phyloP scores from a whole-genome alignment of 2,329 filamentous ascomycete genomes.

The Fusarium pseudoanthophilum region DNA sequence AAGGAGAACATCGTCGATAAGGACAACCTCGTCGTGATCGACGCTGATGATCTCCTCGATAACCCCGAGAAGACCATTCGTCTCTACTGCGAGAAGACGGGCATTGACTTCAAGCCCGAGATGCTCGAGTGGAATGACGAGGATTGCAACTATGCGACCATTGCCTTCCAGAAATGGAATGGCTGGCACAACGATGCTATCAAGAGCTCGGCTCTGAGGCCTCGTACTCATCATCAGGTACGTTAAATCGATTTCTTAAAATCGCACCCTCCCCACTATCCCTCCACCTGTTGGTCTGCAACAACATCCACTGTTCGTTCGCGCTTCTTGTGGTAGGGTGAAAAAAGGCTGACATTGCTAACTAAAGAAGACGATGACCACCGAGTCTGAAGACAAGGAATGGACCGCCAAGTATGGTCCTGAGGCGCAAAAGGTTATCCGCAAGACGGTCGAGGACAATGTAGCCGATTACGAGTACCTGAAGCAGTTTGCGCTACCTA shows the following conservation, averaged over 20 bases:
- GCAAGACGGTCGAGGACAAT: conserved; percentile 76
- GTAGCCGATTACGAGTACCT: conserved; percentile 82
- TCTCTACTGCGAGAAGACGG: conserved; percentile 84
- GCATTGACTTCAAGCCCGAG: conserved; percentile 75
- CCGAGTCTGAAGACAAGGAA: conserved; percentile 74
- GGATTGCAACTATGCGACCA: conserved; percentile 76
- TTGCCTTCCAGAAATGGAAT: conserved; percentile 94
- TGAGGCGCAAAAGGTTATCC: conserved; percentile 75
- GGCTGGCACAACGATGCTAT: conserved; percentile 98
- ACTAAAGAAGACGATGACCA: conserved; percentile 68
- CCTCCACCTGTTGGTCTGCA: conserved; percentile 38
- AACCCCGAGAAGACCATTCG: conserved; percentile 79
- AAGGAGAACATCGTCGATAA: conserved; percentile 76
- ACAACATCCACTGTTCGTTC: conserved; percentile 36
- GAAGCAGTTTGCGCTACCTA: conserved; percentile 68
- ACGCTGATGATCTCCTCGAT: conserved; percentile 94
- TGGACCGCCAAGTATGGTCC: conserved; percentile 81
- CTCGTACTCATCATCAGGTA: conserved; percentile 72
- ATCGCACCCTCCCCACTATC: conserved; percentile 9
- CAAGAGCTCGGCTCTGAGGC: conserved; percentile 78
- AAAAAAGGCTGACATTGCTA: conserved; percentile 37
- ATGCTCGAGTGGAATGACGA: conserved; percentile 90
- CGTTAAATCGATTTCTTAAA: conserved; percentile 45
- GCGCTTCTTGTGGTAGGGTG: conserved; percentile 39
- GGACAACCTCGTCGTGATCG: conserved; percentile 82